Base-by-base conservation (phyloP, 176 grass and related monocot genomes). In the Oryza glaberrima region DNA sequence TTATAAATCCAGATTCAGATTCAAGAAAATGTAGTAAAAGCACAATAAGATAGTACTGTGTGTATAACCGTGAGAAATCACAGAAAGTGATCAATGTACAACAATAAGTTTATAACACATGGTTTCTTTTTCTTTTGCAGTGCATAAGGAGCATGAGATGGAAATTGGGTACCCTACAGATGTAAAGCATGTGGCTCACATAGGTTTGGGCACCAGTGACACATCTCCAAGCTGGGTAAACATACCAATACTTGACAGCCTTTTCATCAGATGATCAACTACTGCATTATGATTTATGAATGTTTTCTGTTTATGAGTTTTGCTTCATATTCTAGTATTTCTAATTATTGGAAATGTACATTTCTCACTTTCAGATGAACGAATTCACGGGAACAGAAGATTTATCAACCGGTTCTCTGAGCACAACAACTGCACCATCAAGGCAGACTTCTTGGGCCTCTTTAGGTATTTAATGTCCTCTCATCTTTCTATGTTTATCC, bases 141-240 rank as follows among this genome's bases (percentile, higher is more conserved):
- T 66, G 20, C 84, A 94, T 17, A 98, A 98, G 88, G 93, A 96
- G 20, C 93, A 94, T 35, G 91, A 96, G 61, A 92, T 99, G 93
- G 91, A 96, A 85, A 99, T 99, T 30, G 96, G 96, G 17, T 91
- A 87, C 75, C 96, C 96, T 44, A 99, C 91, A 69, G 91, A 99
- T 84, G 96, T 99, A 70, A 93, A 89, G 83, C 96, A 94, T 75
- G 90, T 99, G 60, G 87, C 96, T 76, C 96, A 99, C 88, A 94
- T 99, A 76, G 93, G 96, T 60, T 87, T 89, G 83, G 90, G 88
- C 19, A 69, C 88, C 65, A 86, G 71, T 77, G 91, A 79, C 30
- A 88, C 77, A 48, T 88, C 91, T 80, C 91, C 93, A 47, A 91
- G 71, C 81, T 96, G 96, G 96, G 93, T 99, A 96, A 88, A 32